phyloP scores from a whole-genome alignment of 2,329 filamentous ascomycete species.

The Penicillium sp. region DNA sequence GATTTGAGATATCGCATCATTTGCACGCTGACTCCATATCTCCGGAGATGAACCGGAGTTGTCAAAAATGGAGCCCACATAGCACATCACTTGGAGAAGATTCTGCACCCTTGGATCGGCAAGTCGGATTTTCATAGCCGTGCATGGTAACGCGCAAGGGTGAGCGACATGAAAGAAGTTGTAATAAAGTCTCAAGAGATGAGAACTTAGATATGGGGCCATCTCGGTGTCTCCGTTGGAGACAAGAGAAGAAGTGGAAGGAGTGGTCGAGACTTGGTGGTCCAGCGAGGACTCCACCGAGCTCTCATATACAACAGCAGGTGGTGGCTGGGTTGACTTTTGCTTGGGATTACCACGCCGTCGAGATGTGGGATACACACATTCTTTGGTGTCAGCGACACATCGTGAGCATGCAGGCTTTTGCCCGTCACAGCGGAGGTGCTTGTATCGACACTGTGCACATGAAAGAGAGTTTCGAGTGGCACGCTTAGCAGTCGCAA shows the following conservation, averaged over 20 bases:
- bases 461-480: conserved; percentile 17
- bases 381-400: conserved; percentile 39
- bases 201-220: neutral
- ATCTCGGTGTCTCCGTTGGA: neutral
- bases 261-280: neutral
- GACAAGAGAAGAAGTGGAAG: neutral
- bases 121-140: neutral
- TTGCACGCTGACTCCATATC: neutral
- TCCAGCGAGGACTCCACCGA: neutral
- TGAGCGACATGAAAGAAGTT: conserved; percentile 6
- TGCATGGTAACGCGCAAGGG: neutral
- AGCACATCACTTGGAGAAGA: conserved; percentile 3
- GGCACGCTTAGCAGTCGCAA: neutral
- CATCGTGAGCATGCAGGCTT: conserved; percentile 48
- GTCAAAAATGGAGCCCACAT: conserved; percentile 8
- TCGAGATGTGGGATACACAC: conserved; percentile 51
- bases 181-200: conserved; percentile 2
- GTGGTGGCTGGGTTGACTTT: neutral
- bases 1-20: neutral
- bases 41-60: neutral
- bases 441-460: conserved; percentile 34
- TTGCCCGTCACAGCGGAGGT: conserved; percentile 49
- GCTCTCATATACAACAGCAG: neutral
- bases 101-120: neutral
- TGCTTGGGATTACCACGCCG: conserved; percentile 37